Evolutionary conservation across 2,329 filamentous ascomycete species (phyloP).

Genomic region (Dothistroma septosporum): DNA sequence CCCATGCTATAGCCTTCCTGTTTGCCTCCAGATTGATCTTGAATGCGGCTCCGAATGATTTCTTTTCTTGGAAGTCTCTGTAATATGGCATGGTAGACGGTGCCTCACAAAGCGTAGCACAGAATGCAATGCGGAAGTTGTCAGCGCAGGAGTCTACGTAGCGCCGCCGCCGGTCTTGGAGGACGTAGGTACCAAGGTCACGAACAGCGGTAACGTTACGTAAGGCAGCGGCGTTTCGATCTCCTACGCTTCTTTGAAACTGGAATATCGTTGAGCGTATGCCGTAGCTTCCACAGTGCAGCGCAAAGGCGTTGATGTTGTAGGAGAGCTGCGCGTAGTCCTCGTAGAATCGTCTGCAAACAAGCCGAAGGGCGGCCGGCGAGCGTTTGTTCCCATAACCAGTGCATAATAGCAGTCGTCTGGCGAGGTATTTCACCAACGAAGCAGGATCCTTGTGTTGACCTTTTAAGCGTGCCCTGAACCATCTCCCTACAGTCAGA

Average conservation of each 20-base stretch:
- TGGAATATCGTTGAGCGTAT: not conserved
- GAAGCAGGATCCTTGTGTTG: not conserved
- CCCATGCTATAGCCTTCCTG: not conserved
- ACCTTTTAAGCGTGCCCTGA: not conserved
- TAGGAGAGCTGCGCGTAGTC: not conserved
- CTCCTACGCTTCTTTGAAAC: not conserved
- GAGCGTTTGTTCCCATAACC: not conserved
- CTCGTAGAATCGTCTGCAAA: not conserved
- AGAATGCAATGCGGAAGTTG: not conserved
- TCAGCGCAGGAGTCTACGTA: not conserved
- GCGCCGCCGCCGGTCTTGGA: not conserved
- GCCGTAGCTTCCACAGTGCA: not conserved
- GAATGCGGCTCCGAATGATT: not conserved
- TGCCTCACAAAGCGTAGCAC: not conserved
- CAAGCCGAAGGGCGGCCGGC: not conserved
- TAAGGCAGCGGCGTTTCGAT: not conserved
- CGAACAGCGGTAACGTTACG: not conserved
- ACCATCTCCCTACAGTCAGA: not conserved
- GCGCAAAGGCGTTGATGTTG: not conserved
- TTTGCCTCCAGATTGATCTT: not conserved
- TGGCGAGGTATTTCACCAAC: not conserved
- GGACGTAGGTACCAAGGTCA: not conserved
- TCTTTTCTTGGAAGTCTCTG: not conserved
- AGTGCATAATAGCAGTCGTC: not conserved
- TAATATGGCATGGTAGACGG: not conserved